These are phyloP conservation scores for Boletus sp. DNA, from an alignment of 1,284 basidiomycete species.

Conservation along the genomic window DNA sequence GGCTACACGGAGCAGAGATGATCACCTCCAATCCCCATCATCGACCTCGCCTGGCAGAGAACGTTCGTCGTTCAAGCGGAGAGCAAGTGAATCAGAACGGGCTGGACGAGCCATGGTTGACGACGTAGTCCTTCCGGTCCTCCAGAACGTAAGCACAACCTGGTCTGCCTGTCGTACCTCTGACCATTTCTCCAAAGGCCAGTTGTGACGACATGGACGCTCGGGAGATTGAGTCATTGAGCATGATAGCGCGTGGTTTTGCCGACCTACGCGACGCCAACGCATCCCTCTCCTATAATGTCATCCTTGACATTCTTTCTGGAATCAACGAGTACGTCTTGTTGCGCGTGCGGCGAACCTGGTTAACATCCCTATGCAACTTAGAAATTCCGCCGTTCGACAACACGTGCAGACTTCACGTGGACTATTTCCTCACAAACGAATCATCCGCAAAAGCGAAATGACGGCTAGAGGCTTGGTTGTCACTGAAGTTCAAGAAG, in stretches of 20 bases:
- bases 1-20: constrained; percentile 54
- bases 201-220: constrained; percentile 84
- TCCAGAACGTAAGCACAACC: constrained; percentile 56
- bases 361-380: constrained; percentile 7
- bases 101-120: constrained; percentile 74
- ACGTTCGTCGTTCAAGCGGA: constrained; percentile 42
- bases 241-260: constrained; percentile 88
- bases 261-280: constrained; percentile 78
- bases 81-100: constrained; percentile 53
- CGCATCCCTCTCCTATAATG: constrained; percentile 78
- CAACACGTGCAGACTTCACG: constrained; percentile 75
- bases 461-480: constrained; percentile 77
- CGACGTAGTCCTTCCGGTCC: constrained; percentile 74
- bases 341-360: neutral
- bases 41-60: constrained; percentile 43
- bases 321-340: constrained; percentile 83
- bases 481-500: constrained; percentile 74
- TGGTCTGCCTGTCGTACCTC: neutral
- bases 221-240: constrained; percentile 82
- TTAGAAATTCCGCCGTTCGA: constrained; percentile 67
- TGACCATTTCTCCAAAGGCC: constrained; percentile 43
- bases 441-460: constrained; percentile 73
- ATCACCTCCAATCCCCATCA: constrained; percentile 38
- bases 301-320: constrained; percentile 85
- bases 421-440: constrained; percentile 71